These are phyloP conservation scores for Ogataea angusta DNA, from an alignment of 805 yeast species.

Conservation along the genomic window DNA sequence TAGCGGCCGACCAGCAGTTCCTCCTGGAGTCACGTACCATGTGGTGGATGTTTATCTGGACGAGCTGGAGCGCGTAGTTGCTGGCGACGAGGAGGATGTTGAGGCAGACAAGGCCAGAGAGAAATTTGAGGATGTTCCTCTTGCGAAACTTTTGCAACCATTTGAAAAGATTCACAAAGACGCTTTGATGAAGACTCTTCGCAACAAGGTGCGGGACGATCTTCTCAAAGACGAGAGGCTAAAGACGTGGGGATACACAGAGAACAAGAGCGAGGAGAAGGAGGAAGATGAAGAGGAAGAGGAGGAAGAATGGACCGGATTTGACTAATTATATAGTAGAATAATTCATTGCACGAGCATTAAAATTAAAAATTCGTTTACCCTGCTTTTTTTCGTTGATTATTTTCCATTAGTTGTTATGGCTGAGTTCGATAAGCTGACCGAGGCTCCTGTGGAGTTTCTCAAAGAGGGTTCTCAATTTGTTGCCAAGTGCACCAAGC, in stretches of 20 bases:
- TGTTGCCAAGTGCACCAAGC: constrained; percentile 89
- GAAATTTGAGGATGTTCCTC: constrained; percentile 47
- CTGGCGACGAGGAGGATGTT: constrained; percentile 44
- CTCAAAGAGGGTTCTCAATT: constrained; percentile 88
- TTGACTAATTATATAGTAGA: constrained; percentile 16
- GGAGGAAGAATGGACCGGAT: constrained; percentile 31
- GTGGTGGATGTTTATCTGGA: constrained; percentile 79
- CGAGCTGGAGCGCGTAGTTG: constrained; percentile 70
- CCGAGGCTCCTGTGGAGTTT: constrained; percentile 88
- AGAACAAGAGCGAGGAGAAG: constrained; percentile 25
- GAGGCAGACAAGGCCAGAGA: constrained; percentile 45
- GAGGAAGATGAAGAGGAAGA: constrained; percentile 29
- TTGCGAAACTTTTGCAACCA: constrained; percentile 42
- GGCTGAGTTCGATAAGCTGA: constrained; percentile 59
- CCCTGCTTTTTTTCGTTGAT: constrained; percentile 12
- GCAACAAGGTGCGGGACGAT: constrained; percentile 62
- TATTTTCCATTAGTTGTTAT: constrained; percentile 16
- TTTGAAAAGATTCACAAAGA: constrained; percentile 49
- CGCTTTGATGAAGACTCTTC: constrained; percentile 58
- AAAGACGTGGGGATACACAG: constrained; percentile 56
- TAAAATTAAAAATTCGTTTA: constrained; percentile 8
- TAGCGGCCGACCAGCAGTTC: constrained; percentile 56
- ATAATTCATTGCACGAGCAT: constrained; percentile 4
- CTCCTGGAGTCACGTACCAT: constrained; percentile 81
- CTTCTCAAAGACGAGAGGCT: constrained; percentile 64